Base-by-base conservation (phyloP, 2,329 filamentous ascomycete genomes). In the Ophiostoma pallidulum region DNA sequence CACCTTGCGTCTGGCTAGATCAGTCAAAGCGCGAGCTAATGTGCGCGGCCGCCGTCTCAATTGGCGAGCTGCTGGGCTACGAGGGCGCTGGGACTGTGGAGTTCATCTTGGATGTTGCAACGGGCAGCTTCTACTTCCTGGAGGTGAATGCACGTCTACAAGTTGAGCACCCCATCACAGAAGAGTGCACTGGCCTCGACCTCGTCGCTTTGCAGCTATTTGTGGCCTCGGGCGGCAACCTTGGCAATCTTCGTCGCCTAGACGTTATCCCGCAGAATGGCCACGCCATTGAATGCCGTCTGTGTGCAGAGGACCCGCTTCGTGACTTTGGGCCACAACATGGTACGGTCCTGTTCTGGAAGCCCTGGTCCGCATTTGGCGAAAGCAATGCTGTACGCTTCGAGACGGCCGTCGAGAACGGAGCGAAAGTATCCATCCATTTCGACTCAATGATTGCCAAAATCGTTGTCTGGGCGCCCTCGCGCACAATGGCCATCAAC, bases 191-290 rank as follows among this genome's bases (percentile, higher is more conserved):
- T 9, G 81, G 77, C 0, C 74, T 86, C 41, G 85, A 90, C 59
- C 68, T 90, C 10, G 85, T 90, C n/a, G n/a, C n/a, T n/a, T n/a
- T 92, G 45, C 92, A 98, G 72, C 83, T 98, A 46, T 92, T 97
- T 72, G 85, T 98, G 71, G 92, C 92, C 61, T 97, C 97, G 91
- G 92, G 92, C 62, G 39, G 66, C 63, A 13, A 54, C 60, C 5
- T 53, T 51, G 8, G 53, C 59, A 26, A 47, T 58, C 2, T 45
- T 24, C 1, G 42, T 60, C 43, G 26, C 13, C 19, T 46, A 6
- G 22, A 38, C 14, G 24, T 6, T 16, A 37, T 46, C 20, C 48
- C 51, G 3, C 64, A 65, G 28, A 48, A 51, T 2, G 67, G 66
- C 4, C 62, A 68, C 46, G 66, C 69, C 1, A 65, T 72, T 12